These are phyloP conservation scores for Ascochyta koolunga DNA, from an alignment of 2,329 filamentous ascomycete genomes.

Conservation along the genomic window DNA sequence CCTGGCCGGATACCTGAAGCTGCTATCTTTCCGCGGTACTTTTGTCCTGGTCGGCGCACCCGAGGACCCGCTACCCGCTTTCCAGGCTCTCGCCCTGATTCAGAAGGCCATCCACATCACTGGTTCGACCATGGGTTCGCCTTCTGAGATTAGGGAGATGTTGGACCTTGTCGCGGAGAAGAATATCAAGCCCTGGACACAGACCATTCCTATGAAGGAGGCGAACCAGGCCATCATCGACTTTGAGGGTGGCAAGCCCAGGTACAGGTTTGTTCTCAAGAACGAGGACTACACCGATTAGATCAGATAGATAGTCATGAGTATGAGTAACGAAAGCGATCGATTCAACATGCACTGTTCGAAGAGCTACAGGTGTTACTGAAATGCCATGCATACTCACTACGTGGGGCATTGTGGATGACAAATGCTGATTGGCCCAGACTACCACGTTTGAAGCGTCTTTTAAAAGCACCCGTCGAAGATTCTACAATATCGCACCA, in stretches of 20 bases:
- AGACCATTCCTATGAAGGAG: constrained; percentile 62
- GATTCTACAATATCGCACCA: constrained; percentile 12
- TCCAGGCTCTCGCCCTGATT: constrained; percentile 61
- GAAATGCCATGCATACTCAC: no score
- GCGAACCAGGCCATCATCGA: constrained; percentile 63
- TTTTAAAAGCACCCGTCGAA: constrained; percentile 2
- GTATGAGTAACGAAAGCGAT: background rate
- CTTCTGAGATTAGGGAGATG: constrained; percentile 44
- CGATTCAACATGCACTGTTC: background rate
- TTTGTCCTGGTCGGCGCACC: constrained; percentile 72
- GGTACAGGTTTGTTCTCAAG: constrained; percentile 49
- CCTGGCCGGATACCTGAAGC: constrained; percentile 63
- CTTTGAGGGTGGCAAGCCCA: constrained; percentile 61
- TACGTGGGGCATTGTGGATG: constrained; percentile 15
- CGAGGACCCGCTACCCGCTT: constrained; percentile 56
- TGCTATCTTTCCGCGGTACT: constrained; percentile 64
- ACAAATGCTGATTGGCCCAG: constrained; percentile 29
- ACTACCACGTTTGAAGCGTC: background rate
- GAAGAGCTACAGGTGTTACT: no score
- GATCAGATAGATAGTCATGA: background rate
- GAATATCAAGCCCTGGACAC: constrained; percentile 66
- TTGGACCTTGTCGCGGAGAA: constrained; percentile 64
- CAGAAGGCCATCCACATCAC: constrained; percentile 29
- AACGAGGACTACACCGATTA: constrained; percentile 26
- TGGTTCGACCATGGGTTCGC: constrained; percentile 32